Evolutionary conservation across 805 yeast genomes (phyloP).

Genomic region (Myxozyma vanderwaltii): DNA sequence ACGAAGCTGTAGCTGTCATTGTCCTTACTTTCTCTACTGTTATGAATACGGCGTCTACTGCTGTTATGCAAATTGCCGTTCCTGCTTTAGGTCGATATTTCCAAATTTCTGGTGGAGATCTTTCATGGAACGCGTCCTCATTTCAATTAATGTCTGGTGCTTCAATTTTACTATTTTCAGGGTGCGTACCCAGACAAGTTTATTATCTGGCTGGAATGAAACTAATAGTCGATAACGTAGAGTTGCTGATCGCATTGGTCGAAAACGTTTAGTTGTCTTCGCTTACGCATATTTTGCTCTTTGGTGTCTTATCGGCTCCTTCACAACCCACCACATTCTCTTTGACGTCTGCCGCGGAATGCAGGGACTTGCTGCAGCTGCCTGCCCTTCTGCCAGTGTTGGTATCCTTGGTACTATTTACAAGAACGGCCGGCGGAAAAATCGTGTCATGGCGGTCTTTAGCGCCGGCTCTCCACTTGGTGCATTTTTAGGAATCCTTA

Average conservation of each 20-base stretch:
- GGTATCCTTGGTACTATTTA: constrained; percentile 51
- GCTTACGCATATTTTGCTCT: constrained; percentile 44
- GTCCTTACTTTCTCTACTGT: constrained; percentile 48
- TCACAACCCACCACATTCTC: constrained; percentile 39
- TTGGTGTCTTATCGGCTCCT: constrained; percentile 44
- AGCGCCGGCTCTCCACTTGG: constrained; percentile 56
- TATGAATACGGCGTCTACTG: constrained; percentile 46
- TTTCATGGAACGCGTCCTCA: constrained; percentile 51
- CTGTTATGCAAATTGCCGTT: constrained; percentile 46
- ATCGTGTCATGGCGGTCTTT: constrained; percentile 42
- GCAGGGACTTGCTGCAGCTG: constrained; percentile 50
- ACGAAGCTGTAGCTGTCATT: constrained; percentile 44
- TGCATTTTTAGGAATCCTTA: constrained; percentile 48
- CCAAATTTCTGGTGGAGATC: constrained; percentile 45
- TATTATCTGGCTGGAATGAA: background rate
- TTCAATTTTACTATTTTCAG: constrained; percentile 49
- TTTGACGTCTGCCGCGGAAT: constrained; percentile 50
- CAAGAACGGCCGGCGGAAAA: constrained; percentile 46
- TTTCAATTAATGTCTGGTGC: constrained; percentile 50
- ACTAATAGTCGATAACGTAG: constrained; percentile 21
- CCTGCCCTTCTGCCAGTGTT: constrained; percentile 53
- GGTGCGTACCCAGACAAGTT: constrained; percentile 2
- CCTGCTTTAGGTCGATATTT: constrained; percentile 45
- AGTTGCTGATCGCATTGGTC: constrained; percentile 53
- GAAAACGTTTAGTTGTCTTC: constrained; percentile 46